phyloP scores from a whole-genome alignment of 192 early-diverging fungal genomes.

The Podochytrium sp. region DNA sequence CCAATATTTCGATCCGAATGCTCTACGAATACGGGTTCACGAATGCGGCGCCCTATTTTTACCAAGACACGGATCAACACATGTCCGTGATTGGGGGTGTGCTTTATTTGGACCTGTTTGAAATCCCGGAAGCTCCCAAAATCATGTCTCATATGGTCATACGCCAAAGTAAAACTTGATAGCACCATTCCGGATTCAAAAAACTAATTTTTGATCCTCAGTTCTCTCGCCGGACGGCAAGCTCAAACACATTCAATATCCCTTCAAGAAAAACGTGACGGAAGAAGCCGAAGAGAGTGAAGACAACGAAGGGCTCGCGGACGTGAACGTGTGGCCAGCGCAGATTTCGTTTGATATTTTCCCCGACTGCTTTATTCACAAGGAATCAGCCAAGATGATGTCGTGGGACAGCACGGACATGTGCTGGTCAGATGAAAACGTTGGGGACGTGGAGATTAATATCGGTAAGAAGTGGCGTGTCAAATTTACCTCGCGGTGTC shows the following conservation, averaged over 20 bases:
- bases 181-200: background rate
- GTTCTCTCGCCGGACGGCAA: conserved; percentile 41
- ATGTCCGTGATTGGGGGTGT: conserved; percentile 50
- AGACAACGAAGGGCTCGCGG: conserved; percentile 20
- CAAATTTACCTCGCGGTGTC: background rate
- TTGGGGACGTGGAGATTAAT: conserved; percentile 57
- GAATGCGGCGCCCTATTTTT: conserved; percentile 33
- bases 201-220: conserved; percentile 19
- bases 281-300: conserved; percentile 47
- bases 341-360: conserved; percentile 41
- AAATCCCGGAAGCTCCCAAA: conserved; percentile 58
- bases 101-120: conserved; percentile 52
- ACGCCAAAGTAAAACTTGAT: conserved; percentile 40
- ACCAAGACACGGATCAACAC: conserved; percentile 23
- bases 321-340: conserved; percentile 51
- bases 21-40: conserved; percentile 39
- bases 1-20: conserved; percentile 55
- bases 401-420: conserved; percentile 45
- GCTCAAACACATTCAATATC: conserved; percentile 47
- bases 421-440: conserved; percentile 51
- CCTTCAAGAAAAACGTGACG: conserved; percentile 49
- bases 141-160: conserved; percentile 50
- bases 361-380: conserved; percentile 38
- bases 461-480: conserved; percentile 30
- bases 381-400: conserved; percentile 47